Evolutionary conservation across 1,139 yeast genomes (phyloP).

Genomic region (Protomyces lactucae-debilis): DNA sequence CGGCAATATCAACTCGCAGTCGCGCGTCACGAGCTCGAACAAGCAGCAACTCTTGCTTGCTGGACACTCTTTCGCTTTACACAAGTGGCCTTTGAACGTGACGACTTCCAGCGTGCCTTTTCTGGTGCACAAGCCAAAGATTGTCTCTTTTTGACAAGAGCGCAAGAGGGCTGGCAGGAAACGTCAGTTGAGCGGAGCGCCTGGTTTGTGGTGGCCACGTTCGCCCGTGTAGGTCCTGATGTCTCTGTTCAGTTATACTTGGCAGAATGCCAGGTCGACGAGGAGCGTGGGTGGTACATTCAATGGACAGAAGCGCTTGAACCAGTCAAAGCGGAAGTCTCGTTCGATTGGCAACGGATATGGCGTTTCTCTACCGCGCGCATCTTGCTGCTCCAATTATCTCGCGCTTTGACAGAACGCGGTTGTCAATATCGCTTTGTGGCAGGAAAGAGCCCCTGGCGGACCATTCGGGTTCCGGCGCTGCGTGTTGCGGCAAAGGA

Average conservation of each 20-base stretch:
- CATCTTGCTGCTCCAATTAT: slow-evolving; percentile 20
- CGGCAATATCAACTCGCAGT: slow-evolving; percentile 9
- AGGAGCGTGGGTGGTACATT: neutral
- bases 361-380: slow-evolving; percentile 23
- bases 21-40: slow-evolving; percentile 12
- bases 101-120: slow-evolving; percentile 24
- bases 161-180: slow-evolving; percentile 24
- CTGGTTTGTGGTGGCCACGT: slow-evolving; percentile 20
- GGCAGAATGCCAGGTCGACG: neutral
- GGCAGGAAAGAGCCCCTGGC: neutral
- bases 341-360: slow-evolving; percentile 5
- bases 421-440: slow-evolving; percentile 10
- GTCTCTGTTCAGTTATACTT: slow-evolving; percentile 1
- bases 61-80: slow-evolving; percentile 13
- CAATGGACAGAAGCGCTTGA: neutral
- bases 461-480: neutral
- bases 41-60: slow-evolving; percentile 2
- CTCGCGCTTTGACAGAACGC: slow-evolving; percentile 24
- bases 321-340: neutral
- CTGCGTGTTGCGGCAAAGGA: slow-evolving; percentile 15
- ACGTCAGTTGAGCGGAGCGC: slow-evolving; percentile 3
- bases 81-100: slow-evolving; percentile 10
- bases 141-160: slow-evolving; percentile 21
- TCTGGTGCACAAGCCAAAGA: neutral
- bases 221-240: neutral